Conservation (phyloP, 108 stramenopile species). For the Pseudonitzschia delicatissima region DNA sequence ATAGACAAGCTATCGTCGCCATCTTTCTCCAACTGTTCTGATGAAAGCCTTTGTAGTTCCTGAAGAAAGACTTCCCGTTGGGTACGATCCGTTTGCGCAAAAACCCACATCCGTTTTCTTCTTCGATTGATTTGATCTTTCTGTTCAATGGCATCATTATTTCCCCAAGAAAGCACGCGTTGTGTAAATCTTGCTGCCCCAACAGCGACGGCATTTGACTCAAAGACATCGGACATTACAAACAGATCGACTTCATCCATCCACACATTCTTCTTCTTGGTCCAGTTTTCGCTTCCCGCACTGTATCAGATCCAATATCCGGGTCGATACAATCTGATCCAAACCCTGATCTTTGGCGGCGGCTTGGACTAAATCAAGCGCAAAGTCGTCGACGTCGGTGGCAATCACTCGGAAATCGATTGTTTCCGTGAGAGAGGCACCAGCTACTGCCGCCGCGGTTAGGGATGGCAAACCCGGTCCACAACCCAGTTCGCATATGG, state of each 20-base stretch:
- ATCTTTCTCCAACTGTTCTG: neutral
- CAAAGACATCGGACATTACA: conserved; percentile 77
- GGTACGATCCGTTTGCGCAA: conserved; percentile 75
- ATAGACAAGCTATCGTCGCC: neutral
- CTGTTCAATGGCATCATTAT: neutral
- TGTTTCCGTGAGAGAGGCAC: neutral
- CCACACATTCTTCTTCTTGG: neutral
- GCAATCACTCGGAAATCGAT: conserved; percentile 52
- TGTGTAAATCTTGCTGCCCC: conserved; percentile 53
- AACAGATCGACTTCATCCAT: conserved; percentile 55
- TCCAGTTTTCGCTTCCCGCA: neutral
- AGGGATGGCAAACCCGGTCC: conserved; percentile 72
- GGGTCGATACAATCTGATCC: conserved; percentile 27
- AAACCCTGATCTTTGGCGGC: conserved; percentile 62
- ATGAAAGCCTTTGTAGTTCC: conserved; percentile 20
- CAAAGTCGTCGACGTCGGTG: conserved; percentile 59
- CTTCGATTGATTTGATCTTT: neutral
- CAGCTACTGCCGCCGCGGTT: conserved; percentile 34
- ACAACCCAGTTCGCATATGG: conserved; percentile 72
- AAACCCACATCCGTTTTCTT: conserved; percentile 53
- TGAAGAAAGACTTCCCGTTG: conserved; percentile 59
- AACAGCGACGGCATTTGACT: conserved; percentile 52
- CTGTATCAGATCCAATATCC: conserved; percentile 45
- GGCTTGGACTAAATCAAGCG: conserved; percentile 48
- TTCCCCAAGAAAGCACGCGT: conserved; percentile 7